These are phyloP conservation scores for Blastobotrys chiropterorum DNA, from an alignment of 805 yeast species.

Conservation along the genomic window DNA sequence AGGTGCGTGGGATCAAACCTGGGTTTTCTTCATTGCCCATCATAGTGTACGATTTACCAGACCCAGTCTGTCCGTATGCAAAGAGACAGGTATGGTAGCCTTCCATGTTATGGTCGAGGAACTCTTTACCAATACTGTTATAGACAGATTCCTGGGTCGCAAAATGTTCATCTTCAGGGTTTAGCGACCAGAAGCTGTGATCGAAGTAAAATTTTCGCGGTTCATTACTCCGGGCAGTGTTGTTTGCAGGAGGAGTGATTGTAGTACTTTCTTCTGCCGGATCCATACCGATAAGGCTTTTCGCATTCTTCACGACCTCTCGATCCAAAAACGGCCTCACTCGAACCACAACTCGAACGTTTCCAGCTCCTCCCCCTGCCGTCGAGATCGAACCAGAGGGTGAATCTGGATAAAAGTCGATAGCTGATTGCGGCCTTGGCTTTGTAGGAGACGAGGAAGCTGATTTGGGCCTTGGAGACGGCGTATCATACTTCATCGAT, in stretches of 20 bases:
- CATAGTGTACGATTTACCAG: slow-evolving; percentile 84
- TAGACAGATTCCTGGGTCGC: slow-evolving; percentile 49
- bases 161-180: slow-evolving; percentile 30
- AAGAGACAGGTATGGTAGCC: slow-evolving; percentile 72
- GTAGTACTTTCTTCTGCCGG: slow-evolving; percentile 17
- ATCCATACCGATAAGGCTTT: slow-evolving; percentile 17
- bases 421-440: neutral
- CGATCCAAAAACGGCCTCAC: slow-evolving; percentile 32
- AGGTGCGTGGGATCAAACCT: slow-evolving; percentile 63
- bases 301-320: slow-evolving; percentile 15
- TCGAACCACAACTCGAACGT: slow-evolving; percentile 36
- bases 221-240: slow-evolving; percentile 22
- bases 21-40: slow-evolving; percentile 47
- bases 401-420: no score
- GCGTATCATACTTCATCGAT: neutral
- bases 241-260: slow-evolving; percentile 15
- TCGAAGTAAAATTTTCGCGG: slow-evolving; percentile 45
- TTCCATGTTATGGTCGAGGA: slow-evolving; percentile 54
- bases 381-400: neutral
- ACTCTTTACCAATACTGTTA: slow-evolving; percentile 47
- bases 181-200: slow-evolving; percentile 45
- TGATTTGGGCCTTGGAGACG: neutral
- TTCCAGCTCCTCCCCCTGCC: slow-evolving; percentile 17
- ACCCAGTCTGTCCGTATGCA: slow-evolving; percentile 79
- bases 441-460: neutral